Conservation (phyloP, 2,329 filamentous ascomycete species). For the Incumbomyces lentus region DNA sequence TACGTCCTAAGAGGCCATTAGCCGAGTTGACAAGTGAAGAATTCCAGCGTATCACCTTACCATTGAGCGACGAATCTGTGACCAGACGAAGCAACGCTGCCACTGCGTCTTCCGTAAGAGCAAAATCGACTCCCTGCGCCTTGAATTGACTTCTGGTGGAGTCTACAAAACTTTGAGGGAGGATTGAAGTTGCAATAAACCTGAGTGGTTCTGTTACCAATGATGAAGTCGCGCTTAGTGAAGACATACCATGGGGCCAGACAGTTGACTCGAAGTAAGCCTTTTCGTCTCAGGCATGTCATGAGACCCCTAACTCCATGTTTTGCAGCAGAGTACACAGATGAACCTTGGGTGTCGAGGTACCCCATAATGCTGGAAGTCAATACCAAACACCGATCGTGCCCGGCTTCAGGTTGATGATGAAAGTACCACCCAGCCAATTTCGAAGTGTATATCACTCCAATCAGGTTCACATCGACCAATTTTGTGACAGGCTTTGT, state of each 20-base stretch:
- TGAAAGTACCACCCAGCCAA: constrained; percentile 27
- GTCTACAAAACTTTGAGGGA: no score
- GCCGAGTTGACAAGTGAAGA: no score
- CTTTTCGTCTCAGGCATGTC: constrained; percentile 23
- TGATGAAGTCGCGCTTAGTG: no score
- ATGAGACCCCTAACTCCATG: constrained; percentile 31
- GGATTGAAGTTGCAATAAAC: no score
- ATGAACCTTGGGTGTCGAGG: constrained; percentile 24
- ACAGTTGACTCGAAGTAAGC: constrained; percentile 28
- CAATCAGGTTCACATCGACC: constrained; percentile 11
- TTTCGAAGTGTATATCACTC: constrained; percentile 18
- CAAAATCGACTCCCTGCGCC: no score
- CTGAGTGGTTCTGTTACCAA: no score
- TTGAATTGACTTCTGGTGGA: no score
- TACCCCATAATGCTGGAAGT: constrained; percentile 28
- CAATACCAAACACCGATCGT: constrained; percentile 23
- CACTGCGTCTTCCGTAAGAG: no score
- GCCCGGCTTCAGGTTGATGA: constrained; percentile 20
- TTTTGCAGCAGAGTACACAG: constrained; percentile 30
- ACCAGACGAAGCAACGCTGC: no score
- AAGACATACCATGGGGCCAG: constrained; percentile 28
- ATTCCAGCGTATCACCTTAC: no score
- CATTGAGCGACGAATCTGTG: no score
- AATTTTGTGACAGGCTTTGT: constrained; percentile 28
- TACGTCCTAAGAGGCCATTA: no score